Evolutionary conservation across 441 rosid genomes (phyloP).

Genomic region (Populus hybrid): DNA sequence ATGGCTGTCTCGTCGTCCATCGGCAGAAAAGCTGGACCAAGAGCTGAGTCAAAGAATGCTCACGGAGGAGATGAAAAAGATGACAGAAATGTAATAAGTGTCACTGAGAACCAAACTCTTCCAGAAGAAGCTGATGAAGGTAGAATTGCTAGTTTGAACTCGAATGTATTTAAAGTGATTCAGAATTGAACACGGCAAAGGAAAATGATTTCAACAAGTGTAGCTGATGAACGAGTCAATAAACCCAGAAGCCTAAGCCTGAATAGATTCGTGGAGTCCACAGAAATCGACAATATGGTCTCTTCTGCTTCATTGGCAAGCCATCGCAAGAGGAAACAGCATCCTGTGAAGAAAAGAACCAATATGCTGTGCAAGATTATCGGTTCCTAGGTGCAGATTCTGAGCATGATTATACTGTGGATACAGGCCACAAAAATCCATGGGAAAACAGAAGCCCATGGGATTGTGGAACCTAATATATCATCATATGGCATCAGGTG

Average conservation of each 20-base stretch:
- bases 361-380: constrained; percentile 15
- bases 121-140: constrained; percentile 16
- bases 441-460: constrained; percentile 34
- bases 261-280: not conserved
- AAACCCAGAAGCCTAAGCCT: not conserved
- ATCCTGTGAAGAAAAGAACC: constrained; percentile 20
- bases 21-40: not conserved
- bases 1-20: constrained; percentile 7
- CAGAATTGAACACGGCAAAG: not conserved
- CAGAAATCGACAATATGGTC: not conserved
- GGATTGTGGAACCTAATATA: constrained; percentile 45
- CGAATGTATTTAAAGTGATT: constrained; percentile 7
- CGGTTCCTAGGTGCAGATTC: constrained; percentile 14
- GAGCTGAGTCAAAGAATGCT: not conserved
- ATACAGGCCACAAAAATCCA: constrained; percentile 13
- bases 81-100: not conserved
- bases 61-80: constrained; percentile 3
- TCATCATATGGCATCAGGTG: constrained; percentile 49
- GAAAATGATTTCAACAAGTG: constrained; percentile 6
- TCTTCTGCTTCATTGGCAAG: constrained; percentile 3
- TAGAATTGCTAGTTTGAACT: constrained; percentile 5
- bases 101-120: constrained; percentile 3
- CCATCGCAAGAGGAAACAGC: constrained; percentile 18
- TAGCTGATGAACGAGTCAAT: not conserved
- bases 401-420: constrained; percentile 14